These are phyloP conservation scores for Globisporangium nagaii DNA, from an alignment of 352 stramenopile species.

Conservation along the genomic window DNA sequence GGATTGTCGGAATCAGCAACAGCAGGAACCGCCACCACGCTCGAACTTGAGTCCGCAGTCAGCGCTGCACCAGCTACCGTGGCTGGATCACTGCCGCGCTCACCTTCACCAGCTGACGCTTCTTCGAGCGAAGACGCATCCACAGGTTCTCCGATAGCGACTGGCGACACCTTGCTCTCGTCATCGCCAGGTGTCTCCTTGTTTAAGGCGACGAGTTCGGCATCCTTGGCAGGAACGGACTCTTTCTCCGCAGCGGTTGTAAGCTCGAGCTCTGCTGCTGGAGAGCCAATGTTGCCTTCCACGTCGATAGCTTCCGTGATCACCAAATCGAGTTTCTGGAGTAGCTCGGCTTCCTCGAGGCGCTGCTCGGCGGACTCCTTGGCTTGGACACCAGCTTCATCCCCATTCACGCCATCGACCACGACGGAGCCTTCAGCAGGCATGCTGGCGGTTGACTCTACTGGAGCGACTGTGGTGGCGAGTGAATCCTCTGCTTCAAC, in stretches of 20 bases:
- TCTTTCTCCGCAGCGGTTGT: too few species aligned
- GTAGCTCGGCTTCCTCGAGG: neutral
- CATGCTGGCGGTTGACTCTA: neutral
- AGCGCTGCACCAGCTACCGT: too few species aligned
- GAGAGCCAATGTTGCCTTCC: neutral
- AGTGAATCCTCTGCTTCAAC: neutral
- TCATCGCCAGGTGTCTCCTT: neutral
- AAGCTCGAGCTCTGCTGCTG: neutral
- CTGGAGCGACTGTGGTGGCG: neutral
- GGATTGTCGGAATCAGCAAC: too few species aligned
- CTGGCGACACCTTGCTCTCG: neutral
- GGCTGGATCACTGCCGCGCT: too few species aligned
- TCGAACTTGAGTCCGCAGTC: too few species aligned
- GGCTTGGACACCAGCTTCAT: neutral
- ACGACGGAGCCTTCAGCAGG: neutral
- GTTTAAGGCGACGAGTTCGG: neutral
- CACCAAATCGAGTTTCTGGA: neutral
- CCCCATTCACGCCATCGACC: neutral
- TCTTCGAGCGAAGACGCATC: too few species aligned
- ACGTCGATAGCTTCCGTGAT: conserved; percentile 1
- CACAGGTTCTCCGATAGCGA: neutral
- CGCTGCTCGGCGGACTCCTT: too few species aligned
- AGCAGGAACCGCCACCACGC: too few species aligned
- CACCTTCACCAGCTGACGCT: too few species aligned
- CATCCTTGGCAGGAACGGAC: neutral